Conservation (phyloP, 2,329 filamentous ascomycete genomes). For the Trichoderma citrinoviride region DNA sequence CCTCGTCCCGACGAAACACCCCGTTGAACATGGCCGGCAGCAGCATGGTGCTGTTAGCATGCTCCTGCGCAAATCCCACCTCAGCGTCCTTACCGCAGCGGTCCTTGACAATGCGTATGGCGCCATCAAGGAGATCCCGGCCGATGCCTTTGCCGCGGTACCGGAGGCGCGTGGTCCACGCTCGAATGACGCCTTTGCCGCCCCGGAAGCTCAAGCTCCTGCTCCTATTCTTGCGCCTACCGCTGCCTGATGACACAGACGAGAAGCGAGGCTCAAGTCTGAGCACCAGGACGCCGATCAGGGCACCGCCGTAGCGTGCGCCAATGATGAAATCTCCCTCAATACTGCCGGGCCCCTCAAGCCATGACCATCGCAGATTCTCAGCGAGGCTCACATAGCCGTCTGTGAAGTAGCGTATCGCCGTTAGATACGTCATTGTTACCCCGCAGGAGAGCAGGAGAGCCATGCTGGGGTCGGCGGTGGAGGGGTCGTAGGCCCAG, state of each 20-base stretch:
- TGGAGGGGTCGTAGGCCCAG: conserved; percentile 43
- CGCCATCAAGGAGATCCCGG: conserved; percentile 67
- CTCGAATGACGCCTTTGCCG: conserved; percentile 69
- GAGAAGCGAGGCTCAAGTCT: conserved; percentile 53
- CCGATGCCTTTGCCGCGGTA: conserved; percentile 74
- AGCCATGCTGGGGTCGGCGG: conserved; percentile 52
- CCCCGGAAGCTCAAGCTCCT: conserved; percentile 46
- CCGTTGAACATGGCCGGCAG: conserved; percentile 63
- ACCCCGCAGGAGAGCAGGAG: conserved; percentile 59
- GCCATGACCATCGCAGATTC: conserved; percentile 59
- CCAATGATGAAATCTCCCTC: conserved; percentile 61
- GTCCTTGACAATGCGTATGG: conserved; percentile 64
- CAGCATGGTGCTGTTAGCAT: conserved; percentile 69
- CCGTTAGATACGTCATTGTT: conserved; percentile 61
- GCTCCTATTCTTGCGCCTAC: conserved; percentile 41
- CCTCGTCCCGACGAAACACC: conserved; percentile 58
- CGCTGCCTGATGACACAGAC: conserved; percentile 26
- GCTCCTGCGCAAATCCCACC: conserved; percentile 70
- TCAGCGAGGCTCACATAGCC: conserved; percentile 65
- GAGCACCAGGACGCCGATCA: conserved; percentile 71
- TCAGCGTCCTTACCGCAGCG: conserved; percentile 65
- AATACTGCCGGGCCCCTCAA: conserved; percentile 42
- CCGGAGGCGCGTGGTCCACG: conserved; percentile 72
- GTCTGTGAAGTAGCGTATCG: conserved; percentile 57
- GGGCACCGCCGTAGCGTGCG: conserved; percentile 62